Base-by-base conservation (phyloP, 345 rosid genomes). In the Brassica nigra region DNA sequence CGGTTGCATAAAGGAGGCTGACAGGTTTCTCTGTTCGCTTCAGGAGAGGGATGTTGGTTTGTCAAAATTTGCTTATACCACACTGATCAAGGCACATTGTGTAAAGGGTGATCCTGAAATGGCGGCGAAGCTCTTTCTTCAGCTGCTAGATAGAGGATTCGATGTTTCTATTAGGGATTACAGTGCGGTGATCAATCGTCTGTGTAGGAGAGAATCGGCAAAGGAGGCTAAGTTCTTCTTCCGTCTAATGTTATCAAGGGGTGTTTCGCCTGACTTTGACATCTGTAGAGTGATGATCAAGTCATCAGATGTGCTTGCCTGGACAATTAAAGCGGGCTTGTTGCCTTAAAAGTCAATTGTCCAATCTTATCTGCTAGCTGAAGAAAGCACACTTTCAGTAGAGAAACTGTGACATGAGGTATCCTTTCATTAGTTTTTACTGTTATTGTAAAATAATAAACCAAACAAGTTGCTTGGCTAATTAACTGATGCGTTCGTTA, bases 81-180 rank as follows among this genome's bases (percentile, higher is more conserved):
- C 91, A 61, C 34, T 91, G 72, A 82, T 93, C 76, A 93, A 89
- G 82, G 95, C 90, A 71, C 93, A 91, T 80, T 91, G 97, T 72
- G 89, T 70, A 27, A 91, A 88, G 78, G 97, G 97, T 58, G 88
- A 89, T 80, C 87, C 83, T 16, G 57, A 76, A 70, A 80, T 27
- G 39, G 92, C 86, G 20, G 67, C 67, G 36, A 23, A 55, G 34
- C 82, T 82, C 66, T 91, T 93, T 57, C 4, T 1, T 78, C 86
- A 85, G 77, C 83, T 93, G 89, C 66, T 89, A 76, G 89, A 87
- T 66, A 83, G 82, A 70, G 91, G 90, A 42, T 87, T 86, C 47
- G 83, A 89, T 71, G 81, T 90, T 77, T 86, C 91, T 12, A 80
- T 90, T 11, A 82, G 78, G 68, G 98, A 91, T 81, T 93, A 87